Base-by-base conservation (phyloP, 768 basidiomycete species). In the Mrakia hoshinonis region DNA sequence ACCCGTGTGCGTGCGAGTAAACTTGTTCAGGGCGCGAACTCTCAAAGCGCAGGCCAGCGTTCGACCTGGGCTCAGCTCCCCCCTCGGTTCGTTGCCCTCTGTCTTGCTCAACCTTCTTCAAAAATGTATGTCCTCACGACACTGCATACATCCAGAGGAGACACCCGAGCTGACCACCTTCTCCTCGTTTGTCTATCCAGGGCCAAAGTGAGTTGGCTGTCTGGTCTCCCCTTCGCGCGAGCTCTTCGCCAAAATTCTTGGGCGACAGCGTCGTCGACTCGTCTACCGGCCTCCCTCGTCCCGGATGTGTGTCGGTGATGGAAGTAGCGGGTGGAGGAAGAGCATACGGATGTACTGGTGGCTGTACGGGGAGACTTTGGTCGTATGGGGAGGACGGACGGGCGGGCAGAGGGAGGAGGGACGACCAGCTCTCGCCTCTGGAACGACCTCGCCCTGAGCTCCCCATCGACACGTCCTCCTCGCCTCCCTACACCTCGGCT, bases 141-240 rank as follows among this genome's bases (percentile, higher is more conserved):
- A 10, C 36, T 22, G 31, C 4, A 31, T 26, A 1, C 20, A 31
- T 22, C 11, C 48, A 31, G 9, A 29, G 24, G 15, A 0, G 10
- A 49, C 34, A 51, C 18, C 11, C 64, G 1, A 22, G 18, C 62
- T 47, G 26, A 29, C 20, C 64, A 31, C 64, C 20, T 29, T 12
- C 24, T 15, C 13, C 43, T 15, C 11, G 29, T 31, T 51, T 22
- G 47, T 12, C 22, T 26, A 9, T 29, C 11, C 48, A 66, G 64
- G 64, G 64, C 64, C 48, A 66, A 66, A 34, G 64, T 66, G 22
- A 49, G 64, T 65, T 7, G 39, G 11, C 63, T 48, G 2, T 47
- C 10, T 51, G 26, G 0, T 1, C 3, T n/a, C 48, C 12, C 31
- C 31, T 3, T 49, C 18, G 43, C 29, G n/a, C 55, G 24, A 26